Evolutionary conservation across 495 filamentous ascomycete species (phyloP).

Genomic region (Talaromyces adpressus): DNA sequence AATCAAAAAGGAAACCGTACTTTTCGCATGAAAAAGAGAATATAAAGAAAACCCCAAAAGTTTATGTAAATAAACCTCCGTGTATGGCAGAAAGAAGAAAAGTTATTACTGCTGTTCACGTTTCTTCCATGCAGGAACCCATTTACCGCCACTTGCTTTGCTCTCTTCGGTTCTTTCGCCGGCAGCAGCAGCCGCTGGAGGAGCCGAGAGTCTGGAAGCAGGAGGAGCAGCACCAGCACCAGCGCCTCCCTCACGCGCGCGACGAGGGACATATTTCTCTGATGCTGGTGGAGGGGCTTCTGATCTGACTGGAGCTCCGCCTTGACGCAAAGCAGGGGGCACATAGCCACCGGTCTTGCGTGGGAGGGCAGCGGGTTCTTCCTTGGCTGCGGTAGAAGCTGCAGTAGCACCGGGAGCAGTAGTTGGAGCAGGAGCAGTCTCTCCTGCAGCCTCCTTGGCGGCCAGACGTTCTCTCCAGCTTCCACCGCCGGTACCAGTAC

Average conservation of each 20-base stretch:
- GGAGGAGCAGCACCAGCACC: slow-evolving; percentile 14
- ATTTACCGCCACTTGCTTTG: slow-evolving; percentile 25
- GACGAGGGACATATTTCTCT: slow-evolving; percentile 33
- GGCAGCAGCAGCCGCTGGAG: slow-evolving; percentile 4
- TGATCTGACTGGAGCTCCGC: slow-evolving; percentile 18
- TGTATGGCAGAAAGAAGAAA: slow-evolving; percentile 3
- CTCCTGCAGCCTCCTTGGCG: slow-evolving; percentile 44
- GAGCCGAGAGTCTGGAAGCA: slow-evolving; percentile 13
- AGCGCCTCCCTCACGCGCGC: slow-evolving; percentile 27
- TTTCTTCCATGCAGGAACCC: slow-evolving; percentile 41
- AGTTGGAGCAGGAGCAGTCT: slow-evolving; percentile 2
- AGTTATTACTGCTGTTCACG: slow-evolving; percentile 18
- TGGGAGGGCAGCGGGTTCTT: slow-evolving; percentile 17
- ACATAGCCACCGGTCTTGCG: slow-evolving; percentile 42
- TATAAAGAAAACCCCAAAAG: not conserved
- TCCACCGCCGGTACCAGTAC: slow-evolving; percentile 49
- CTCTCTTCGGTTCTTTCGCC: slow-evolving; percentile 28
- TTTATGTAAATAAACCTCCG: not conserved
- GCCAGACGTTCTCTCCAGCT: slow-evolving; percentile 85
- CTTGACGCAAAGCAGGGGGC: slow-evolving; percentile 40
- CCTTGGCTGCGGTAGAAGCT: slow-evolving; percentile 25
- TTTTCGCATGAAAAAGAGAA: slow-evolving; percentile 5
- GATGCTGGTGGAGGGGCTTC: slow-evolving; percentile 17
- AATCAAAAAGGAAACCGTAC: not conserved
- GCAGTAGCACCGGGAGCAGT: slow-evolving; percentile 15